These are phyloP conservation scores for Myriosclerotinia curreyana DNA, from an alignment of 2,329 filamentous ascomycete species.

Conservation along the genomic window DNA sequence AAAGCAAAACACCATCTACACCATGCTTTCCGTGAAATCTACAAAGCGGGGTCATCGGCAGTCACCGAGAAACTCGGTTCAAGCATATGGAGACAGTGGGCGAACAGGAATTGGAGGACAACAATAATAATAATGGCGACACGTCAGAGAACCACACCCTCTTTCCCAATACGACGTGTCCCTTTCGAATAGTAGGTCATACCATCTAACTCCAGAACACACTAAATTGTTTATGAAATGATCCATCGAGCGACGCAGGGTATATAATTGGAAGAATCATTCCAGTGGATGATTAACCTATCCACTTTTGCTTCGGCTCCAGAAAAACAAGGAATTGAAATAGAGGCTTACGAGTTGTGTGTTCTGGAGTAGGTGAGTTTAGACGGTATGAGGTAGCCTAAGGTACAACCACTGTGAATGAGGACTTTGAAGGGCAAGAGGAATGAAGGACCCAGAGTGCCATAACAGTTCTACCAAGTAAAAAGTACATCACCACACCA, in stretches of 20 bases:
- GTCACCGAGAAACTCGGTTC: slow-evolving; percentile 12
- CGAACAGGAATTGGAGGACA: slow-evolving; percentile 11
- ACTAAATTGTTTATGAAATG: no score
- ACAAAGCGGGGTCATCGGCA: slow-evolving; percentile 9
- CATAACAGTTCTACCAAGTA: background rate
- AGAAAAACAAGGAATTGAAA: no score
- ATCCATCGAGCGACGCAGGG: no score
- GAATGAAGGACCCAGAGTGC: background rate
- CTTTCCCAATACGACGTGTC: slow-evolving; percentile 7
- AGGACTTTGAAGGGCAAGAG: background rate
- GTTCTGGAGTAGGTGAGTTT: no score
- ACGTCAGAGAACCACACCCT: slow-evolving; percentile 14
- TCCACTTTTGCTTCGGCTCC: no score
- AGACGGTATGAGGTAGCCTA: background rate
- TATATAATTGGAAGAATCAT: no score
- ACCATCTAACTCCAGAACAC: background rate
- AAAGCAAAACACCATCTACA: background rate
- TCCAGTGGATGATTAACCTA: no score
- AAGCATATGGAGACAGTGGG: slow-evolving; percentile 17
- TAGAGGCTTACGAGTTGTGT: no score
- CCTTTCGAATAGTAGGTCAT: background rate
- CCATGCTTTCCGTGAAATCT: background rate
- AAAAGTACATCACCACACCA: background rate
- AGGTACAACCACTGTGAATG: background rate
- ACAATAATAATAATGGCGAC: slow-evolving; percentile 8